Percentiles rank a stretch among this genome's conserved stretches.
Conservation (phyloP, 495 filamentous ascomycete genomes). For the Penicillium crystallinum region DNA sequence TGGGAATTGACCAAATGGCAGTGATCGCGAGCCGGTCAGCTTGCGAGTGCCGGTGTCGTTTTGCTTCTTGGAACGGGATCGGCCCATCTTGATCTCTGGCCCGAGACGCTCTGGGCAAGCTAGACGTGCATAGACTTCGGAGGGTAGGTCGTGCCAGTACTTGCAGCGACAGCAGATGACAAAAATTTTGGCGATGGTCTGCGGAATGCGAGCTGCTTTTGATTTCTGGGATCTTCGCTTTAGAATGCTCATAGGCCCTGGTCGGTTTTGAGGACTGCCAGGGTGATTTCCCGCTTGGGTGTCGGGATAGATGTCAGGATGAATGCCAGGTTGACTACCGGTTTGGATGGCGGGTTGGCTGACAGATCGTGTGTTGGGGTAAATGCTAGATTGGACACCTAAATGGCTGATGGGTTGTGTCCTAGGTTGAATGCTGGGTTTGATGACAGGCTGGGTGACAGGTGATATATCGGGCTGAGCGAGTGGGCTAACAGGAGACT, state of each 20-base stretch:
- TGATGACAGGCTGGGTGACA: not conserved
- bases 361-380: not conserved
- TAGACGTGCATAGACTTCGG: constrained; percentile 68
- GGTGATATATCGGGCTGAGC: not conserved
- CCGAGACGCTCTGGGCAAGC: constrained; percentile 56
- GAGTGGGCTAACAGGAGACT: not conserved
- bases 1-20: constrained; percentile 1
- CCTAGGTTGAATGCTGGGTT: not conserved
- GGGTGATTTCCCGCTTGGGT: not conserved
- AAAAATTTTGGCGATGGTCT: constrained; percentile 66
- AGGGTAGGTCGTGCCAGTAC: constrained; percentile 77
- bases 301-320: not conserved
- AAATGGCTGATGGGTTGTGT: not conserved
- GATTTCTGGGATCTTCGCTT: constrained; percentile 12
- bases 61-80: constrained; percentile 11
- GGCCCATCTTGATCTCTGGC: constrained; percentile 25
- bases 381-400: not conserved
- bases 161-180: constrained; percentile 79
- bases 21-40: not conserved
- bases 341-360: not conserved
- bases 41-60: constrained; percentile 7
- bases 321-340: not conserved
- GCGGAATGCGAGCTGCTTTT: constrained; percentile 24
- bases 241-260: constrained; percentile 3
- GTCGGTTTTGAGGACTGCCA: constrained; percentile 1